These are phyloP conservation scores for Podosphaera fusca DNA, from an alignment of 2,329 filamentous ascomycete species.

Conservation along the genomic window DNA sequence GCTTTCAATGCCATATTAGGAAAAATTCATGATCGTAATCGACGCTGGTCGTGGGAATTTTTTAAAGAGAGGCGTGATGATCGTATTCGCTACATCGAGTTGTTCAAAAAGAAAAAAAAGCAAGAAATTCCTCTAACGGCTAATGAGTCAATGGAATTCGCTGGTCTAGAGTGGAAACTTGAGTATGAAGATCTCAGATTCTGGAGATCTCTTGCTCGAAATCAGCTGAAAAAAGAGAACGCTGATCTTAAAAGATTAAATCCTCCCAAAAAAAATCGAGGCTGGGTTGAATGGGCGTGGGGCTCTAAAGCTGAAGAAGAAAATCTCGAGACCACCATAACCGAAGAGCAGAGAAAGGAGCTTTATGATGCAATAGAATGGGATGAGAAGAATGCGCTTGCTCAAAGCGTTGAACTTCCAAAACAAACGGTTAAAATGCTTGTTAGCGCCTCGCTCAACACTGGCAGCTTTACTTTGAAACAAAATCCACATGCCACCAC, in stretches of 20 bases:
- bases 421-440: conserved; percentile 84
- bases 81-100: conserved; percentile 63
- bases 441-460: conserved; percentile 77
- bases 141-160: conserved; percentile 49
- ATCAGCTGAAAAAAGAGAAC: conserved; percentile 87
- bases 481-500: conserved; percentile 57
- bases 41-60: conserved; percentile 87
- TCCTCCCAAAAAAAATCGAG: conserved; percentile 41
- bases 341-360: conserved; percentile 86
- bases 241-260: conserved; percentile 57
- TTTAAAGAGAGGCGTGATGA: conserved; percentile 85
- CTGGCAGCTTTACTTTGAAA: conserved; percentile 85
- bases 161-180: conserved; percentile 63
- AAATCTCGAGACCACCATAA: conserved; percentile 66
- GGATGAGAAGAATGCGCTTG: conserved; percentile 81
- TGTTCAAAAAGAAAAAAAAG: conserved; percentile 80
- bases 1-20: conserved; percentile 70
- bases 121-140: conserved; percentile 43
- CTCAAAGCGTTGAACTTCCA: conserved; percentile 72
- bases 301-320: conserved; percentile 45
- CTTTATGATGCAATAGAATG: conserved; percentile 95
- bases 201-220: conserved; percentile 84
- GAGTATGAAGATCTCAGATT: conserved; percentile 91
- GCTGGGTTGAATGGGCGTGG: conserved; percentile 87
- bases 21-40: conserved; percentile 88